Conservation (phyloP, 306 rosid species). For the Sophora flavescens region DNA sequence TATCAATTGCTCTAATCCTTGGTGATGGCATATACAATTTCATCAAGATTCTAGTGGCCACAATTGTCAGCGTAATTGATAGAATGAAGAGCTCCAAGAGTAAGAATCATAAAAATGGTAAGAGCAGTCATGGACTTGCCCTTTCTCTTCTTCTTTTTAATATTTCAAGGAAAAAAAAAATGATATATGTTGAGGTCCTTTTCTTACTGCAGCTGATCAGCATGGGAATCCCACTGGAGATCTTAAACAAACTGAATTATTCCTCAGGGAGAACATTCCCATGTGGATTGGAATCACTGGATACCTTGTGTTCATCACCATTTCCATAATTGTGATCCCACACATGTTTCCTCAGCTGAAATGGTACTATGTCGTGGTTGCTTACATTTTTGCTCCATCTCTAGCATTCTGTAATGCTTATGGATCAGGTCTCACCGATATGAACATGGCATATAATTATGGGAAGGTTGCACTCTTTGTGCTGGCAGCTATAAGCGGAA, state of each 20-base stretch:
- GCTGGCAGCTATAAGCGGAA: constrained; percentile 67
- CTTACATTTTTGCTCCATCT: constrained; percentile 75
- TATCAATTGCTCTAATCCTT: constrained; percentile 79
- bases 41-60: constrained; percentile 66
- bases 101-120: constrained; percentile 48
- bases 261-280: constrained; percentile 75
- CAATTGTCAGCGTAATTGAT: constrained; percentile 51
- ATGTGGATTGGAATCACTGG: constrained; percentile 57
- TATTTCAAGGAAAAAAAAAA: background rate
- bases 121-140: background rate
- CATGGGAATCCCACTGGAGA: constrained; percentile 48
- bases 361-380: constrained; percentile 54
- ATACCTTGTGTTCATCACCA: constrained; percentile 33
- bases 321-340: constrained; percentile 70
- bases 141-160: background rate
- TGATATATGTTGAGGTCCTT: constrained; percentile 35
- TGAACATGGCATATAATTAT: constrained; percentile 96
- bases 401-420: constrained; percentile 95
- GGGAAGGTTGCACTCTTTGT: constrained; percentile 87
- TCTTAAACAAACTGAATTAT: constrained; percentile 54
- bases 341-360: constrained; percentile 48
- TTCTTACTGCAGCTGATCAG: constrained; percentile 42
- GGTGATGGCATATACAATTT: constrained; percentile 91
- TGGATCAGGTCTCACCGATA: constrained; percentile 93
- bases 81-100: constrained; percentile 48